phyloP scores from a whole-genome alignment of 257 asterid species.

The Nemophila menziesii region DNA sequence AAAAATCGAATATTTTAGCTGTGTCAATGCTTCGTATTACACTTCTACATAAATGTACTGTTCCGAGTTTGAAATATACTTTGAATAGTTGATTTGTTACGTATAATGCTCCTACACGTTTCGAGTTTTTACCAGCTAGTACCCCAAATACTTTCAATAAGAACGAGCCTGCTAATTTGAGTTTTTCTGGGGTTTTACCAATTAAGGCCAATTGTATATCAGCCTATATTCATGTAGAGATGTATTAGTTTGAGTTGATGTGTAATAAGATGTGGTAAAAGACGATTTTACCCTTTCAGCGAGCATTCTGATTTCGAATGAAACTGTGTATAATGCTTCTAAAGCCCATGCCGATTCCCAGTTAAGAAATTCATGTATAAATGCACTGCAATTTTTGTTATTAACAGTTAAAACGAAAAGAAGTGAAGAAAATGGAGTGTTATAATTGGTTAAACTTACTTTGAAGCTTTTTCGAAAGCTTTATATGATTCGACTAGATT shows the following conservation, averaged over 20 bases:
- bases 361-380: conserved; percentile 90
- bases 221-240: conserved; percentile 49
- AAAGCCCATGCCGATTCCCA: conserved; percentile 98
- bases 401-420: conserved; percentile 29
- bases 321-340: conserved; percentile 72
- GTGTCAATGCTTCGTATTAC: conserved; percentile 96
- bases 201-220: conserved; percentile 75
- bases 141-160: conserved; percentile 95
- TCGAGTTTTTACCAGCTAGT: conserved; percentile 93
- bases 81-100: conserved; percentile 93
- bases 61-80: conserved; percentile 91
- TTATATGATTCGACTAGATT: conserved; percentile 62
- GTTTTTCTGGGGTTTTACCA: conserved; percentile 81
- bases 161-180: conserved; percentile 93
- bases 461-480: conserved; percentile 85
- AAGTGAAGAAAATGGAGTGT: conserved; percentile 4
- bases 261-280: no score
- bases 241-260: conserved; percentile 12
- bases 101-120: conserved; percentile 88
- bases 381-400: conserved; percentile 60
- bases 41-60: conserved; percentile 86
- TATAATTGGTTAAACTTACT: conserved; percentile 38
- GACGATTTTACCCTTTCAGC: conserved; percentile 79
- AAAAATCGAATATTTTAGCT: conserved; percentile 80
- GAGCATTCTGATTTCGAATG: conserved; percentile 82